These are phyloP conservation scores for Dendrocalamus latiflorus DNA, from an alignment of 202 grass and related monocot species.

Conservation along the genomic window DNA sequence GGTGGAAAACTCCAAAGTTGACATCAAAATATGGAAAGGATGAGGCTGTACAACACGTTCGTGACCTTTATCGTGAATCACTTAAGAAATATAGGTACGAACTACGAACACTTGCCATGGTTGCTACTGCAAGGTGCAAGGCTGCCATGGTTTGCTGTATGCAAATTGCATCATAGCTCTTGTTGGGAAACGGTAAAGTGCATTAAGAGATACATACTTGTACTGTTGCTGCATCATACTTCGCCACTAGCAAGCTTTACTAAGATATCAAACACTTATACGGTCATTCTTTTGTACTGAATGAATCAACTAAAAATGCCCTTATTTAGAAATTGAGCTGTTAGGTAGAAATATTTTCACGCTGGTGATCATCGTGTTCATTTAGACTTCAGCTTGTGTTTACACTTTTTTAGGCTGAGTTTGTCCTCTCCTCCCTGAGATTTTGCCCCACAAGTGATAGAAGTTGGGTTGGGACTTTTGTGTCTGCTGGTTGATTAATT, in stretches of 20 bases:
- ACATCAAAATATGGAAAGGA: constrained; percentile 68
- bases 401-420: background rate
- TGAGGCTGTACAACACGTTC: constrained; percentile 63
- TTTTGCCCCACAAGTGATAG: background rate
- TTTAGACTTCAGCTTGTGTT: background rate
- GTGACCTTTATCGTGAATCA: constrained; percentile 65
- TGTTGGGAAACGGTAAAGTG: background rate
- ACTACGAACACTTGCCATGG: constrained; percentile 19
- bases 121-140: background rate
- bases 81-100: constrained; percentile 68
- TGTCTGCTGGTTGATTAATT: constrained; percentile 4
- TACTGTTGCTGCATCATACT: background rate
- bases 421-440: background rate
- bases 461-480: background rate
- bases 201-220: background rate
- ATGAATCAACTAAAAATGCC: too few species aligned
- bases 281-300: too few species aligned
- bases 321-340: too few species aligned
- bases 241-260: background rate
- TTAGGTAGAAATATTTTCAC: too few species aligned
- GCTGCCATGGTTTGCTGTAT: background rate
- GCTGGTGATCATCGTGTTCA: background rate
- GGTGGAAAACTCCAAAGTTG: constrained; percentile 63
- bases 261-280: background rate
- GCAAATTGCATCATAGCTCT: background rate